Base-by-base conservation (phyloP, 371 early-diverging fungal genomes). In the Mortierella sp. region DNA sequence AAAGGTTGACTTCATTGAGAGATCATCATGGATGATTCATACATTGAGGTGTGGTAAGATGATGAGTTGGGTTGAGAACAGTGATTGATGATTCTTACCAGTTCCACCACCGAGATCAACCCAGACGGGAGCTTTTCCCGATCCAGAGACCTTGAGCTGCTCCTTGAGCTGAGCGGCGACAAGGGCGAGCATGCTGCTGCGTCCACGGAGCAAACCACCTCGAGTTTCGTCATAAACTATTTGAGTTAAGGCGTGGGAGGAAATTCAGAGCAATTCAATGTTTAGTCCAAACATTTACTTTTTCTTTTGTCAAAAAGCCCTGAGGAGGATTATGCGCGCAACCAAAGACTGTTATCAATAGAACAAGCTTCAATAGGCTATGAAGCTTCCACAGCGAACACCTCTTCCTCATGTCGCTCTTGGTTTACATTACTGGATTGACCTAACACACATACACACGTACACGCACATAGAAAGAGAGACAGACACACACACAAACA, bases 21-120 rank as follows among this genome's bases (percentile, higher is more conserved):
- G 39, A 39, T 39, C 4, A 39, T 6, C 40, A 40, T 9, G 40
- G 2, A 40, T 40, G 40, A 40, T 40, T n/a, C 30, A 30, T 30
- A 30, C 0, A 43, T 43, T 16, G 16, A 43, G 0, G 16, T 43
- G 9, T 11, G 16, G 43, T 14, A 43, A 43, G 16, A n/a, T n/a
- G n/a, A n/a, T n/a, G n/a, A n/a, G 39, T 39, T 10, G 10, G 39
- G 49, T 3, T 30, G n/a, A 67, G 0, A 16, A 30, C 5, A 43
- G 22, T 43, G 43, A 47, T 35, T 0, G 11, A 6, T 20, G 24
- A 26, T 2, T 5, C 68, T 83, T 88, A 87, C 94, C 96, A 30
- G 96, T 96, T 32, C 96, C 96, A 22, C 79, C 79, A 69, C 96
- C 96, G 60, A 96, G 84, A 68, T 96, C 96, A 60, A 96, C 85